phyloP scores from a whole-genome alignment of 176 grass and related monocot species.

The Musa itinerans region DNA sequence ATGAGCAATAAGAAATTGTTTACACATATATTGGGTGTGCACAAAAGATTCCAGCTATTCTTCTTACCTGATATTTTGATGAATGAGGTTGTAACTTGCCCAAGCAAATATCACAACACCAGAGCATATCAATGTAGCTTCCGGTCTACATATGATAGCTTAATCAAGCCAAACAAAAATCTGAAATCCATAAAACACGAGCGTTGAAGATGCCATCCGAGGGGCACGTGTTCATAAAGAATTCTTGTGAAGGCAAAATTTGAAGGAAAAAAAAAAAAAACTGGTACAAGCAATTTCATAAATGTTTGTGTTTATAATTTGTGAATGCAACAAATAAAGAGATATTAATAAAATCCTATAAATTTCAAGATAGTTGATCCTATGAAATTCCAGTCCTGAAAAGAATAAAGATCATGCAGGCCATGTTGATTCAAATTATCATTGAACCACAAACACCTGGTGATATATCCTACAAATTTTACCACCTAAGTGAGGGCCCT shows the following conservation, averaged over 20 bases:
- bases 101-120: background rate
- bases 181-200: background rate
- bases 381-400: background rate
- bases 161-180: background rate
- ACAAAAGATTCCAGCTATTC: background rate
- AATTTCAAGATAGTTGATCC: background rate
- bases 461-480: too few species aligned
- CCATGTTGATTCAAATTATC: too few species aligned
- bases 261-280: too few species aligned
- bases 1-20: background rate
- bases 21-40: background rate
- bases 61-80: slow-evolving; percentile 1
- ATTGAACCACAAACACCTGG: too few species aligned
- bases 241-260: background rate
- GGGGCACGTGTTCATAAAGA: background rate
- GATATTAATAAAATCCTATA: too few species aligned
- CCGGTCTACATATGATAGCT: background rate
- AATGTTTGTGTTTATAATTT: too few species aligned
- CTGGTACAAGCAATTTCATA: too few species aligned
- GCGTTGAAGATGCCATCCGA: background rate
- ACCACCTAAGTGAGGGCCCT: too few species aligned
- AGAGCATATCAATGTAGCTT: slow-evolving; percentile 3
- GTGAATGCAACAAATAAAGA: too few species aligned
- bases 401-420: too few species aligned
- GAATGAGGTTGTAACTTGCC: background rate